These are phyloP conservation scores for Hortiboletus flavorubellus DNA, from an alignment of 768 basidiomycete genomes.

Conservation along the genomic window DNA sequence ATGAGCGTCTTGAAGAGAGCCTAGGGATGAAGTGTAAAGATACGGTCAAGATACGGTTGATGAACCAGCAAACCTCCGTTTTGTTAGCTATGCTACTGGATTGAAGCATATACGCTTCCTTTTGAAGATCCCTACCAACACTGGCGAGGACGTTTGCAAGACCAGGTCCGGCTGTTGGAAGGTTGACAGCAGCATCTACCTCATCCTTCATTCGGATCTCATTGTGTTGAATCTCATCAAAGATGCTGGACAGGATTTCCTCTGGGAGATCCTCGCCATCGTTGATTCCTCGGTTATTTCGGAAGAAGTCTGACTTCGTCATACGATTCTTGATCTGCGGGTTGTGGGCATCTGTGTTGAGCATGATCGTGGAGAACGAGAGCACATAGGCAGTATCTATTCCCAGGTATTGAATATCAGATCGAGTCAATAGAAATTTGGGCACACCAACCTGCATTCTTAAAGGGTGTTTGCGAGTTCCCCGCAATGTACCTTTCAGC, in stretches of 20 bases:
- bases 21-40: constrained; percentile 36
- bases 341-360: constrained; percentile 97
- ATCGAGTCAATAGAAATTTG: neutral
- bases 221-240: constrained; percentile 85
- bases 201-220: constrained; percentile 99
- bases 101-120: constrained; percentile 93
- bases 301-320: constrained; percentile 87
- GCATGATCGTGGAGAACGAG: constrained; percentile 91
- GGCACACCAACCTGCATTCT: constrained; percentile 77
- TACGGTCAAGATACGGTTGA: neutral
- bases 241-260: constrained; percentile 73
- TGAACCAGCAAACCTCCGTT: constrained; percentile 66
- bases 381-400: constrained; percentile 91
- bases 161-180: constrained; percentile 57
- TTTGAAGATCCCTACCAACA: constrained; percentile 92
- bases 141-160: constrained; percentile 79
- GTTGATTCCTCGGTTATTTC: constrained; percentile 97
- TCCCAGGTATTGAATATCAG: constrained; percentile 4
- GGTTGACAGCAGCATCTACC: constrained; percentile 53
- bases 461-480: constrained; percentile 81
- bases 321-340: constrained; percentile 93
- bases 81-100: constrained; percentile 96
- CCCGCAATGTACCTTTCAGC: constrained; percentile 94
- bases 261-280: constrained; percentile 87
- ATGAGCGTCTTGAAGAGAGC: constrained; percentile 91